Evolutionary conservation across 208 protist genomes (phyloP), one percentile per base, ranked within the genome.

Genomic region (Leptomonas seymouri): DNA sequence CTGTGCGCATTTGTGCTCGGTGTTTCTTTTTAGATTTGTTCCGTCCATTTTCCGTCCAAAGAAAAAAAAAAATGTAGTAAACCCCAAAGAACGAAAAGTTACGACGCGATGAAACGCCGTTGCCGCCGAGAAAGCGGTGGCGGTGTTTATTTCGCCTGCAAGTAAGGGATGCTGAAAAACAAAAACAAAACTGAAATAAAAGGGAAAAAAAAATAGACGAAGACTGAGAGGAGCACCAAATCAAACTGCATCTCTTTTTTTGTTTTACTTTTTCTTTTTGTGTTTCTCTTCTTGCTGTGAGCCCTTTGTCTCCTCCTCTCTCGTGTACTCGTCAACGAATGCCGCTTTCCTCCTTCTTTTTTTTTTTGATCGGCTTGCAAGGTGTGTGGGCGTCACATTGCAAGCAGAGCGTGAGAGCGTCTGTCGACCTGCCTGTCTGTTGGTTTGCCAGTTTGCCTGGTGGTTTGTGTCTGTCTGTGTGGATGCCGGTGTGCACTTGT

Each of bases 201-300:
- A n/a, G n/a, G n/a, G n/a, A n/a, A n/a, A n/a, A n/a, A n/a, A n/a
- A n/a, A n/a, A n/a, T n/a, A n/a, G n/a, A n/a, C n/a, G n/a, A 46
- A 46, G 45, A 46, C 6, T 49, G 44, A 63, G 58, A 63, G 51
- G 44, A 49, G 27, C 58, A 12, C 39, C 49, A 63, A 51, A 63
- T 25, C 44, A 51, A 63, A 51, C 58, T 63, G 18, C 39, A 1
- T 21, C 30, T 51, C 51, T 61, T 34, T 28, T 49, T 31, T 28
- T 42, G 28, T 18, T 45, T 41, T 27, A 51, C 18, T 63, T 51
- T 6, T 50, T 36, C 23, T 16, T 27, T 27, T 55, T 65, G 0
- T 44, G 53, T 12, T 34, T 39, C 16, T 54, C 14, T 54, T 9
- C 30, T n/a, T 64, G 23, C 41, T 53, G 25, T 21, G 5, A 34